These are phyloP conservation scores for Annulohypoxylon bovei DNA, from an alignment of 495 filamentous ascomycete species.

Conservation along the genomic window DNA sequence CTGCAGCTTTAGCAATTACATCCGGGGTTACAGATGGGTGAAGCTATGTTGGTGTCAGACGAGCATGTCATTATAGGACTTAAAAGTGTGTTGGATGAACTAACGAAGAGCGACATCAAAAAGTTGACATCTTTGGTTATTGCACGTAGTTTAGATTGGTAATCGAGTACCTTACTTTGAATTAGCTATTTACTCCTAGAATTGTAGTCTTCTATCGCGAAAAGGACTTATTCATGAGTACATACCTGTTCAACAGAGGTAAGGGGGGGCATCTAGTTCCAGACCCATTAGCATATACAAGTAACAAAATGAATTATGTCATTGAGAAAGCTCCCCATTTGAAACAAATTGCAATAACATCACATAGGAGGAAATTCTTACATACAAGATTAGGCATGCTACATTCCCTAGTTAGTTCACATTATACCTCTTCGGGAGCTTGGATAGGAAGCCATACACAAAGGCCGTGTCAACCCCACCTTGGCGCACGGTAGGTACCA, in stretches of 20 bases:
- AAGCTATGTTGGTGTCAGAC: constrained; percentile 36
- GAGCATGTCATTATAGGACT: neutral
- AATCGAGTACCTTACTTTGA: constrained; percentile 80
- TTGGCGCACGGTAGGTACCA: constrained; percentile 75
- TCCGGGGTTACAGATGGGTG: constrained; percentile 80
- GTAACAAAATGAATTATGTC: neutral
- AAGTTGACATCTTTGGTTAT: constrained; percentile 79
- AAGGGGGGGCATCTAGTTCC: constrained; percentile 28
- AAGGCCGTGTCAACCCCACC: constrained; percentile 80
- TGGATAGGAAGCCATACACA: constrained; percentile 55
- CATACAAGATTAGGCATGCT: constrained; percentile 60
- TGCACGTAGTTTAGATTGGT: constrained; percentile 70
- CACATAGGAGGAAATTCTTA: neutral
- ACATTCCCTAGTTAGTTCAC: constrained; percentile 27
- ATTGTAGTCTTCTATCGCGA: neutral
- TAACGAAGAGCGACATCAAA: constrained; percentile 85
- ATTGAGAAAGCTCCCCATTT: constrained; percentile 19
- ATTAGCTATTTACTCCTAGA: constrained; percentile 61
- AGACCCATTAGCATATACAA: constrained; percentile 1
- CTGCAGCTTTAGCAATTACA: constrained; percentile 76
- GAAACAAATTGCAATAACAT: no score
- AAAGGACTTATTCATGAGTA: neutral
- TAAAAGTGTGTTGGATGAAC: neutral
- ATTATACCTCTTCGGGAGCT: neutral
- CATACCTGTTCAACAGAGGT: constrained; percentile 33